Percentiles rank a stretch among this genome's conserved stretches.
phyloP scores from a whole-genome alignment of 2,329 filamentous ascomycete genomes.

The Botryotinia narcissicola region DNA sequence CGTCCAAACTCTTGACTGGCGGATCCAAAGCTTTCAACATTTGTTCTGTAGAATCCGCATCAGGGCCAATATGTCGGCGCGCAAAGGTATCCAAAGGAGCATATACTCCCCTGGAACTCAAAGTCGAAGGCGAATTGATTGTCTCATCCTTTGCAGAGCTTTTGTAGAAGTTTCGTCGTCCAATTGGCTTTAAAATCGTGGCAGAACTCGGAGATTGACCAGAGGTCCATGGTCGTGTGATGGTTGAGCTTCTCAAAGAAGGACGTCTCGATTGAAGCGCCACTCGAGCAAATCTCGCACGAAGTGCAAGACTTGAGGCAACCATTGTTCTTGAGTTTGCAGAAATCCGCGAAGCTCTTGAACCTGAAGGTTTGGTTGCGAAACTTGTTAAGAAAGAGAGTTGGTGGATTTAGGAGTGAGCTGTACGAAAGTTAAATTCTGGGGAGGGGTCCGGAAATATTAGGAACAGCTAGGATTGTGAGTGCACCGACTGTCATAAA shows the following conservation, averaged over 20 bases:
- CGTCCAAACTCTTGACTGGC: slow-evolving; percentile 69
- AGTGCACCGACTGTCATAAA: background rate
- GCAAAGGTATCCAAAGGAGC: slow-evolving; percentile 60
- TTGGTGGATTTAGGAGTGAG: background rate
- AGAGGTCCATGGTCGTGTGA: slow-evolving; percentile 31
- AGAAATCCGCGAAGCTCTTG: slow-evolving; percentile 9
- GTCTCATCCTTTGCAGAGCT: slow-evolving; percentile 36
- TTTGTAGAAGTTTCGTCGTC: slow-evolving; percentile 36
- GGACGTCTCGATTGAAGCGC: slow-evolving; percentile 25
- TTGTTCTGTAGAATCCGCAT: slow-evolving; percentile 62
- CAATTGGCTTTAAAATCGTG: slow-evolving; percentile 23
- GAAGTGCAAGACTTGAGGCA: slow-evolving; percentile 29
- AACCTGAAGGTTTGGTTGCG: background rate
- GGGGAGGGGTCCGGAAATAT: slow-evolving; percentile 29
- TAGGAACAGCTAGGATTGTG: slow-evolving; percentile 21
- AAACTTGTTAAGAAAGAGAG: background rate
- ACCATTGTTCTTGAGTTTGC: slow-evolving; percentile 29
- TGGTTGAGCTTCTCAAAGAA: slow-evolving; percentile 21
- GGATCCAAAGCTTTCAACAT: slow-evolving; percentile 83
- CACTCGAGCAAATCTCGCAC: slow-evolving; percentile 30
- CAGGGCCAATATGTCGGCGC: slow-evolving; percentile 83
- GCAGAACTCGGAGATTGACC: slow-evolving; percentile 27
- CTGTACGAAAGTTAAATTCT: slow-evolving; percentile 10
- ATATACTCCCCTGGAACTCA: slow-evolving; percentile 40
- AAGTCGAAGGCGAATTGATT: slow-evolving; percentile 26